These are phyloP conservation scores for Ogataea naganishii DNA, from an alignment of 805 yeast genomes.

Conservation along the genomic window DNA sequence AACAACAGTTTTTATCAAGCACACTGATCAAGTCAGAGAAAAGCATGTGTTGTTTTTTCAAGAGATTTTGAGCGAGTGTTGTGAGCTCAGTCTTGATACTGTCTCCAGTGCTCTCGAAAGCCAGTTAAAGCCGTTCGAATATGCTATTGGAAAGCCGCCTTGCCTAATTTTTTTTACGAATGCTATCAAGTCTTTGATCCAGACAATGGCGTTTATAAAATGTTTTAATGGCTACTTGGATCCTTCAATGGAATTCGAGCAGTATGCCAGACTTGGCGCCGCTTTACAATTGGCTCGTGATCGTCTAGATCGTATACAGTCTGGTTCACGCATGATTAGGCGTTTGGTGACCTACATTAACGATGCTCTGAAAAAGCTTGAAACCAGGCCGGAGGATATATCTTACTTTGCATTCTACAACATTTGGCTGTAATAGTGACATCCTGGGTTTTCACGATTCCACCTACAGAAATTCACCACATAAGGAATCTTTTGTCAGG, in stretches of 20 bases:
- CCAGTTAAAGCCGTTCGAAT: constrained; percentile 8
- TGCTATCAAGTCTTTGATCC: constrained; percentile 19
- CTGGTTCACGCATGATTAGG: no score
- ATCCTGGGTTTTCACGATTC: no score
- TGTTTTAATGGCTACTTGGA: constrained; percentile 11
- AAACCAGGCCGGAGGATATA: no score
- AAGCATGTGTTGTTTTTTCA: constrained; percentile 14
- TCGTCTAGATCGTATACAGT: no score
- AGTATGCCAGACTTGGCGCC: no score
- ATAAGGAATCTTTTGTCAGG: no score
- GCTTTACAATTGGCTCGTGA: no score
- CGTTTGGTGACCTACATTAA: no score
- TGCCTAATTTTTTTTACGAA: constrained; percentile 17
- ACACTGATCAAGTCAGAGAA: constrained; percentile 3
- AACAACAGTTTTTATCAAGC: constrained; percentile 12
- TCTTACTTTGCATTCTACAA: no score
- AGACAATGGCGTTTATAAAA: constrained; percentile 14
- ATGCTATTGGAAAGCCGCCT: constrained; percentile 11
- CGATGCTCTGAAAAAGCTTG: no score
- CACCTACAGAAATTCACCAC: no score
- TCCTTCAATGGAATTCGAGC: constrained; percentile 4
- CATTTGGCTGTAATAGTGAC: no score
- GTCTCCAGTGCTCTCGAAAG: constrained; percentile 11
- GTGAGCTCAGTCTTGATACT: constrained; percentile 11
- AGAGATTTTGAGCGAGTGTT: constrained; percentile 12